These are phyloP conservation scores for Triangularia verruculosa DNA, from an alignment of 2,329 filamentous ascomycete species.

Conservation along the genomic window DNA sequence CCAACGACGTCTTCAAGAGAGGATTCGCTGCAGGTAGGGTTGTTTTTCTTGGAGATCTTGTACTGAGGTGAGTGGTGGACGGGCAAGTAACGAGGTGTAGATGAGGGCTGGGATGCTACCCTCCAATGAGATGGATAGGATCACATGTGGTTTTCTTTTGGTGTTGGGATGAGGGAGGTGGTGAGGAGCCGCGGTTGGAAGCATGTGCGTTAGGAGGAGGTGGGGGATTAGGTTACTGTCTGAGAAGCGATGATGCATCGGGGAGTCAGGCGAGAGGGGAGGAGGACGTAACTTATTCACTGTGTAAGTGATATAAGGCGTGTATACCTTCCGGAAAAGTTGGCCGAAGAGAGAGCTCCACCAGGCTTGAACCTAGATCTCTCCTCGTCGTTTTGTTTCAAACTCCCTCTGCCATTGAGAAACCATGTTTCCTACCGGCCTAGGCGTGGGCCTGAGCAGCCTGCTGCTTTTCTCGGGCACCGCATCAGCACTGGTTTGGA, in stretches of 20 bases:
- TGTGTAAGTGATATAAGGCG: not conserved
- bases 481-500: constrained; percentile 34
- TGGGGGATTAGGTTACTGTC: not conserved
- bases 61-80: not conserved
- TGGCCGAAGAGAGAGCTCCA: not conserved
- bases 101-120: not conserved
- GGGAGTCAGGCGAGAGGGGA: not conserved
- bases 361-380: not conserved
- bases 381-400: not conserved
- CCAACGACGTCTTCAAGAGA: not conserved
- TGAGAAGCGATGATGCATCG: not conserved
- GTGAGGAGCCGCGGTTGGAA: not conserved
- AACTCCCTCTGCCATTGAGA: not conserved
- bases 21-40: not conserved
- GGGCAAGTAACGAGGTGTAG: not conserved
- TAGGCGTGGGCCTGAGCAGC: not conserved
- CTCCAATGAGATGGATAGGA: not conserved
- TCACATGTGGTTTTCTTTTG: not conserved
- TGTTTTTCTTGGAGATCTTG: not conserved
- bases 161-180: not conserved
- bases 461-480: not conserved
- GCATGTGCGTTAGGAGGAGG: not conserved
- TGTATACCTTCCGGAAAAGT: not conserved
- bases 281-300: not conserved
- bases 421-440: not conserved